Conservation (phyloP, 2,329 filamentous ascomycete species). For the Magnaporthiopsis poae region DNA sequence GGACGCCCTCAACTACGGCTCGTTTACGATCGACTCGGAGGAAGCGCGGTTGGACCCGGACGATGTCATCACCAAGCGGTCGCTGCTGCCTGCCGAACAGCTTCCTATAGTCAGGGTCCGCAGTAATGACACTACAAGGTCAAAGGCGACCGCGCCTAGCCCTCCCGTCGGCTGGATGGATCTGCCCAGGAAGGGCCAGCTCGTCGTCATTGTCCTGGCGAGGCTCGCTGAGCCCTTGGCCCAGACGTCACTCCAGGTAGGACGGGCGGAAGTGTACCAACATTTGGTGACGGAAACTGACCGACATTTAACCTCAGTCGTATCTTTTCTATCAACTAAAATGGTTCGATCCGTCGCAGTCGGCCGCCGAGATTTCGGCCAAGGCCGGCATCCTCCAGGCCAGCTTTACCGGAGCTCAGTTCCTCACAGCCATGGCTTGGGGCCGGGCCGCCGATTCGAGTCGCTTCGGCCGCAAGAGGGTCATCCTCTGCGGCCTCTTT, state of each 20-base stretch:
- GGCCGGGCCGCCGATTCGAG: constrained; percentile 58
- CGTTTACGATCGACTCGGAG: not conserved
- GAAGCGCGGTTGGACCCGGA: not conserved
- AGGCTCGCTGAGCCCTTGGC: constrained; percentile 74
- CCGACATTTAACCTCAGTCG: constrained; percentile 31
- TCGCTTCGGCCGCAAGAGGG: constrained; percentile 61
- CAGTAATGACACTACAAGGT: not conserved
- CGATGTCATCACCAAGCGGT: not conserved
- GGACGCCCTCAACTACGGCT: not conserved
- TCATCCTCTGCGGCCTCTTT: constrained; percentile 65
- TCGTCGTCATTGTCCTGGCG: constrained; percentile 67
- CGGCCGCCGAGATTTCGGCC: constrained; percentile 57
- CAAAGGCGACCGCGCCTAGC: not conserved
- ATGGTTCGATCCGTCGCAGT: constrained; percentile 52
- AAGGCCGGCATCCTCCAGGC: constrained; percentile 72
- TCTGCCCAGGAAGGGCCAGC: constrained; percentile 66
- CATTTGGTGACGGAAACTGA: not conserved
- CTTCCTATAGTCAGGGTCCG: not conserved
- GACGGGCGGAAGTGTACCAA: not conserved
- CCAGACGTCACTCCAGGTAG: constrained; percentile 57
- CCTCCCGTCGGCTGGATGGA: constrained; percentile 55
- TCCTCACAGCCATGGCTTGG: constrained; percentile 74
- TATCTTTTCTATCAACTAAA: constrained; percentile 87
- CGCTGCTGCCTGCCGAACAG: not conserved
- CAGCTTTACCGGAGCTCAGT: constrained; percentile 73